Conservation (phyloP, 768 basidiomycete genomes). For the Suillus tomentosus region DNA sequence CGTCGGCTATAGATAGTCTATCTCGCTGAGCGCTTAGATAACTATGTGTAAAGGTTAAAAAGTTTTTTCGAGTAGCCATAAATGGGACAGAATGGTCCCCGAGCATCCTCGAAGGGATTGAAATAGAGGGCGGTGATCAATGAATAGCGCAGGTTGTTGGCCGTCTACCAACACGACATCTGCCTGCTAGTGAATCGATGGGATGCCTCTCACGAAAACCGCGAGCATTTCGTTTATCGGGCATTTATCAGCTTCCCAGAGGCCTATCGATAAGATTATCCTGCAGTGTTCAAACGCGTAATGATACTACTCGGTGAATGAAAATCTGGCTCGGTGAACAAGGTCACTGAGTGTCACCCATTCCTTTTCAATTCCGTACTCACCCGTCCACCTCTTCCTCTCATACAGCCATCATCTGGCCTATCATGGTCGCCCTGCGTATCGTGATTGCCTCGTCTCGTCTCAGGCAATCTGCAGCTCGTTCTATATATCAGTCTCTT, state of each 20-base stretch:
- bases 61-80: conserved; percentile 19
- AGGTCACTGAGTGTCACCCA: conserved; percentile 18
- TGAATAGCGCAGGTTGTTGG: not conserved
- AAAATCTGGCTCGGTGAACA: conserved; percentile 43
- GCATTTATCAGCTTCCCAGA: conserved; percentile 18
- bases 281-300: conserved; percentile 27
- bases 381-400: conserved; percentile 15
- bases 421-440: conserved; percentile 31
- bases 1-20: too few relatives aligned
- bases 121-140: conserved; percentile 8
- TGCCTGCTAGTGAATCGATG: not conserved
- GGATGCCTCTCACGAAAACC: not conserved
- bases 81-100: conserved; percentile 20
- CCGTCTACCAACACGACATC: not conserved
- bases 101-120: conserved; percentile 22
- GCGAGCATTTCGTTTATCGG: not conserved
- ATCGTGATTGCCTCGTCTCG: conserved; percentile 22
- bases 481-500: conserved; percentile 19
- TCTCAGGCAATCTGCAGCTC: conserved; percentile 22
- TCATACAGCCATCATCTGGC: conserved; percentile 22
- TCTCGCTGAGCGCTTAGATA: conserved; percentile 7
- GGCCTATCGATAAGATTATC: conserved; percentile 13
- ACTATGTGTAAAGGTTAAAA: conserved; percentile 26
- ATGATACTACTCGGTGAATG: conserved; percentile 38
- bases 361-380: conserved; percentile 18